Evolutionary conservation across 768 basidiomycete genomes (phyloP).

Genomic region (Lactarius sp.): DNA sequence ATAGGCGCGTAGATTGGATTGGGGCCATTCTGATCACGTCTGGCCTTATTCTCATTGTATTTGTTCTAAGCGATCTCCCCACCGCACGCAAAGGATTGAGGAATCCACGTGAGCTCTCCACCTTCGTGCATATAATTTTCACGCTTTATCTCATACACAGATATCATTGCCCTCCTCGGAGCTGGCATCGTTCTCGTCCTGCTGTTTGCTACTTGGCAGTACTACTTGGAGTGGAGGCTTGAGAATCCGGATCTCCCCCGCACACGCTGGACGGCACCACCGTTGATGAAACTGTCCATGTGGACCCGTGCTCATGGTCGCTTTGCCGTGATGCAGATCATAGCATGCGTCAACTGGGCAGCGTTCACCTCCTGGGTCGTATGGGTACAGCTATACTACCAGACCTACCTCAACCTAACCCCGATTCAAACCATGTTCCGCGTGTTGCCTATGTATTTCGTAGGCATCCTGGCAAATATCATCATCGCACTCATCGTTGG

Average conservation of each 20-base stretch:
- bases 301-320: conserved; percentile 61
- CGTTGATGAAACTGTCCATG: conserved; percentile 57
- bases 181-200: conserved; percentile 52
- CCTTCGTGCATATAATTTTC: not conserved
- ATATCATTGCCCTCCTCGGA: conserved; percentile 68
- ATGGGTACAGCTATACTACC: conserved; percentile 67
- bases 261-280: conserved; percentile 44
- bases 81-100: conserved; percentile 56
- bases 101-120: conserved; percentile 45
- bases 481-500: conserved; percentile 57
- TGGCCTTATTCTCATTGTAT: conserved; percentile 66
- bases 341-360: conserved; percentile 64
- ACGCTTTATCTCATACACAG: conserved; percentile 35
- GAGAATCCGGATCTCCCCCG: conserved; percentile 21
- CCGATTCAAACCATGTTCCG: conserved; percentile 62
- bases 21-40: conserved; percentile 62
- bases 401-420: conserved; percentile 50
- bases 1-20: conserved; percentile 65
- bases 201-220: conserved; percentile 63
- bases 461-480: conserved; percentile 59
- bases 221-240: conserved; percentile 45
- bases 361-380: conserved; percentile 52
- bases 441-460: conserved; percentile 65
- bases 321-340: conserved; percentile 54
- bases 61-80: conserved; percentile 67